Evolutionary conservation across 192 early-diverging fungal species (phyloP).

Genomic region (Radiomyces spectabilis): DNA sequence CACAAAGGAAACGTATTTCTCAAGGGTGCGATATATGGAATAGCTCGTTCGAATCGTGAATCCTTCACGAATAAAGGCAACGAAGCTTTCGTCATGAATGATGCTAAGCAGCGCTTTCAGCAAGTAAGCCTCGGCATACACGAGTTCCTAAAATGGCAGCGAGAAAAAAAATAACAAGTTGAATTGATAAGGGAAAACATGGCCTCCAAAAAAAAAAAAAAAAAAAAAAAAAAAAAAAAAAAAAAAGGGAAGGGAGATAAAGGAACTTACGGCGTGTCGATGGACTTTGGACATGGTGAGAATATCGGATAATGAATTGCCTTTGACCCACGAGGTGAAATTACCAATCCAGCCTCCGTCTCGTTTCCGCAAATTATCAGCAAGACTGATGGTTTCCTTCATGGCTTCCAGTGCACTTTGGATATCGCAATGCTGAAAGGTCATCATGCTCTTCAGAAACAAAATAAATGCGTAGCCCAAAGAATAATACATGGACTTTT

Average conservation of each 20-base stretch:
- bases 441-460: slow-evolving; percentile 63
- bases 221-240: not conserved
- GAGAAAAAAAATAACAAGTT: not conserved
- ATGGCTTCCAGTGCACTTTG: slow-evolving; percentile 52
- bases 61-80: slow-evolving; percentile 72
- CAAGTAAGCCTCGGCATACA: slow-evolving; percentile 71
- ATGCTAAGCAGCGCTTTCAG: slow-evolving; percentile 69
- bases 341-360: slow-evolving; percentile 40
- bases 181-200: not conserved
- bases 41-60: slow-evolving; percentile 68
- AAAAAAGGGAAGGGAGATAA: not conserved
- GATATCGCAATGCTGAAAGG: slow-evolving; percentile 71
- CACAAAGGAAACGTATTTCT: slow-evolving; percentile 39
- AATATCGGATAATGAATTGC: slow-evolving; percentile 35
- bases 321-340: slow-evolving; percentile 35
- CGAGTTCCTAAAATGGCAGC: slow-evolving; percentile 49
- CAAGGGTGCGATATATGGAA: slow-evolving; percentile 50
- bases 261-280: slow-evolving; percentile 48
- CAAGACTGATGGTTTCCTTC: slow-evolving; percentile 53
- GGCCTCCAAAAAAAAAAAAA: slow-evolving; percentile 30
- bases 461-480: slow-evolving; percentile 66
- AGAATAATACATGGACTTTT: slow-evolving; percentile 62
- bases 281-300: slow-evolving; percentile 50
- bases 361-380: slow-evolving; percentile 54
- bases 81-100: slow-evolving; percentile 63